A percentile compares a stretch with the other conserved stretches of the same genome.
These are phyloP conservation scores for Filobasidium uniguttulatum DNA, from an alignment of 1,284 basidiomycete genomes.

Conservation along the genomic window DNA sequence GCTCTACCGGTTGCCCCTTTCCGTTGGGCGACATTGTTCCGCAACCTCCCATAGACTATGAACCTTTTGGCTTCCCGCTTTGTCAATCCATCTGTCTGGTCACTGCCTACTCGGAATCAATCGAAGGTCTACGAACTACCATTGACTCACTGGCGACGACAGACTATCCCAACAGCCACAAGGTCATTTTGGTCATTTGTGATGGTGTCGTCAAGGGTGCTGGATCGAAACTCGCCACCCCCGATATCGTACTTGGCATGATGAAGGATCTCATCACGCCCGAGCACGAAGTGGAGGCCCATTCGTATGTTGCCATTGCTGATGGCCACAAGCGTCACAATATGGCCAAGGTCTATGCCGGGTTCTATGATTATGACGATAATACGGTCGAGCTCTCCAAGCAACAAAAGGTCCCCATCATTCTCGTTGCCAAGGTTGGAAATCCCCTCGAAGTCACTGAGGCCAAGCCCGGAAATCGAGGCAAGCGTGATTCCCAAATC, in stretches of 20 bases:
- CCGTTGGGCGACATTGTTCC: conserved; percentile 73
- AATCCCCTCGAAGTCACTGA: conserved; percentile 81
- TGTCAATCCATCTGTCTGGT: conserved; percentile 91
- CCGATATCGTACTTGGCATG: conserved; percentile 90
- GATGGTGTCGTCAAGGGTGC: conserved; percentile 98
- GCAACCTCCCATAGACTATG: conserved; percentile 78
- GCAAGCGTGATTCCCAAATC: conserved; percentile 96
- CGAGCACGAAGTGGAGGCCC: conserved; percentile 73
- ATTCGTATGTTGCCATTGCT: conserved; percentile 96
- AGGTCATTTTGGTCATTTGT: conserved; percentile 86
- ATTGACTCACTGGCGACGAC: conserved; percentile 95
- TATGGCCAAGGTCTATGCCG: conserved; percentile 97
- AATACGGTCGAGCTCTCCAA: conserved; percentile 81
- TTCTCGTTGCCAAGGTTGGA: conserved; percentile 85
- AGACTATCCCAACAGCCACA: conserved; percentile 97
- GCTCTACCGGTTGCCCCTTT: conserved; percentile 57
- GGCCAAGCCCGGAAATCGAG: conserved; percentile 91
- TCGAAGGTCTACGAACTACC: conserved; percentile 92
- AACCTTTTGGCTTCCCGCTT: conserved; percentile 92
- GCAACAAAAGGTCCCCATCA: conserved; percentile 91
- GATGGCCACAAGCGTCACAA: conserved; percentile 98
- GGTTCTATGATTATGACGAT: conserved; percentile 93
- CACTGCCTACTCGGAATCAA: conserved; percentile 94
- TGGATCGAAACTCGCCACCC: conserved; percentile 73
- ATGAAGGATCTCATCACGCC: conserved; percentile 88